A percentile compares a stretch with the other conserved stretches of the same genome.
These are phyloP conservation scores for Suillus placidus DNA, from an alignment of 768 basidiomycete species.

Conservation along the genomic window DNA sequence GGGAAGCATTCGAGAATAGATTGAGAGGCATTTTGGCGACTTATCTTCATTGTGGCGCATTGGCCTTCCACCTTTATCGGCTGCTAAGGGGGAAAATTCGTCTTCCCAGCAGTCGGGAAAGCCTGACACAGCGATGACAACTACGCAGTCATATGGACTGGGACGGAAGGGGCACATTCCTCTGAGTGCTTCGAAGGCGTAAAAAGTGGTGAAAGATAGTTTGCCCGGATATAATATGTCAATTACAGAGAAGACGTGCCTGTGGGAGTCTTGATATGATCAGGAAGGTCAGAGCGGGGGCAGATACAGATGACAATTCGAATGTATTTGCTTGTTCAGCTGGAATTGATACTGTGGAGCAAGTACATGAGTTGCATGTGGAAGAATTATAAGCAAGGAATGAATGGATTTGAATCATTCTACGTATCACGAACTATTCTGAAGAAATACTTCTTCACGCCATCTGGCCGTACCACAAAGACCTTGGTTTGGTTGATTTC, in stretches of 20 bases:
- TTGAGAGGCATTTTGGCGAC: neutral
- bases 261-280: neutral
- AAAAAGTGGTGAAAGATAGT: neutral
- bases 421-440: too few species aligned
- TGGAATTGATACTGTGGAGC: too few species aligned
- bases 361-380: neutral
- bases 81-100: neutral
- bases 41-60: neutral
- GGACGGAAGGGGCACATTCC: neutral
- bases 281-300: neutral
- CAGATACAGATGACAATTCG: neutral
- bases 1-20: neutral
- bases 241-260: neutral
- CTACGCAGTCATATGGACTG: neutral
- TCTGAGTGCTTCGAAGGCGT: neutral
- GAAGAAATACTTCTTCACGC: too few species aligned
- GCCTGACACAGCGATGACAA: neutral
- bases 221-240: neutral
- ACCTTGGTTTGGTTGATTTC: too few species aligned
- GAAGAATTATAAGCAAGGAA: too few species aligned
- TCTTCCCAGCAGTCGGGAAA: neutral
- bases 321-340: neutral
- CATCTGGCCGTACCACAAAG: too few species aligned
- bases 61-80: neutral
- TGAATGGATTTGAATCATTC: too few species aligned